A percentile compares a stretch with the other conserved stretches of the same genome.
Conservation (phyloP, 352 stramenopile species). For the Detonula confervacea region DNA sequence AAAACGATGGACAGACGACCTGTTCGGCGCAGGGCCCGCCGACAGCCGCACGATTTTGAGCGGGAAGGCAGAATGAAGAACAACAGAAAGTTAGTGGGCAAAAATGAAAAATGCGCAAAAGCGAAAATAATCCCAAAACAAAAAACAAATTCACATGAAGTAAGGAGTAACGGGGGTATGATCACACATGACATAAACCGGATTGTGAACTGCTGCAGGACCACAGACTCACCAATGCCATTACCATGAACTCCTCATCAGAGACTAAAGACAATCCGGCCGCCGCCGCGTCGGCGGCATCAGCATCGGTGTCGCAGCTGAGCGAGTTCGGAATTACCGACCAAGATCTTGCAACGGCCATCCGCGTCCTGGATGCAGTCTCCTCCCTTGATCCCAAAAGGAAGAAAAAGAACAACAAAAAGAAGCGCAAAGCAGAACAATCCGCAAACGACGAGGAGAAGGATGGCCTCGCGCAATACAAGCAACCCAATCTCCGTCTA, state of each 20-base stretch:
- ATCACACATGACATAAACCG: too few species aligned
- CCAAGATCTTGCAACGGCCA: constrained; percentile 59
- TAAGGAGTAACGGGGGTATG: too few species aligned
- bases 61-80: too few species aligned
- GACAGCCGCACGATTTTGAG: too few species aligned
- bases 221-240: too few species aligned
- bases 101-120: too few species aligned
- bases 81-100: too few species aligned
- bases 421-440: constrained; percentile 28
- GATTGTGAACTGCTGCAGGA: too few species aligned
- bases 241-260: constrained; percentile 15
- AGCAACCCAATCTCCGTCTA: constrained; percentile 62
- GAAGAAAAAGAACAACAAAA: constrained; percentile 46
- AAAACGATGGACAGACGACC: too few species aligned
- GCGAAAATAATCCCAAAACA: too few species aligned
- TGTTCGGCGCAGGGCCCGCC: too few species aligned
- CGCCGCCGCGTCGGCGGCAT: background rate
- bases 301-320: constrained; percentile 46
- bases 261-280: background rate
- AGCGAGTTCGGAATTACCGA: constrained; percentile 58
- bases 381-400: constrained; percentile 58
- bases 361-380: constrained; percentile 75
- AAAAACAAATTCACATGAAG: too few species aligned
- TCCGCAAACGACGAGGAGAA: constrained; percentile 5
- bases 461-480: constrained; percentile 54